Evolutionary conservation across 2,329 filamentous ascomycete species (phyloP), one percentile per base, ranked within the genome.

Genomic region (Juglanconis juglandina): DNA sequence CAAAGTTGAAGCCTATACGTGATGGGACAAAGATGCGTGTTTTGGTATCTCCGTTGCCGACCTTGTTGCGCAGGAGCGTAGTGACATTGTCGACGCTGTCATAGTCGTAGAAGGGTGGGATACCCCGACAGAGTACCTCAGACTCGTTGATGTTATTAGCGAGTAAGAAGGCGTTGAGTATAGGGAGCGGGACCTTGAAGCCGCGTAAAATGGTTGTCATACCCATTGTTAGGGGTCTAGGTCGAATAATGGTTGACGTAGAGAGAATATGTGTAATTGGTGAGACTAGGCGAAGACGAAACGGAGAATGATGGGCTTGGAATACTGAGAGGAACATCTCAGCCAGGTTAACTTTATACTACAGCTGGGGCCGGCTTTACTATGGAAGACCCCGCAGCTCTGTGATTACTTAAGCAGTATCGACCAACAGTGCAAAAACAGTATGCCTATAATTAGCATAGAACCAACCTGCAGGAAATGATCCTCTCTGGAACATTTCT

Each of bases 141-240:
- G 47, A 57, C 6, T 57, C 55, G 47, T 57, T 30, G 30, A 51
- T 34, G 2, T 51, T 44, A 13, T 51, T 35, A 14, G 55, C 55
- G 13, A 57, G 55, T 11, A 57, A 34, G 55, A 57, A 57, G 47
- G 47, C 35, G 30, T 57, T 35, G 37, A 51, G 55, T 13, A 57
- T 7, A 17, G 35, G 47, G 30, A 57, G 55, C 35, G 55, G 55
- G 47, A 57, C 55, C 37, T 57, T 57, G 2, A 57, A 57, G 47
- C 55, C 55, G 55, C 47, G 47, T 4, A 57, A 13, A 7, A 57
- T 4, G 10, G 55, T 57, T 57, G 37, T 35, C 24, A 24, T 5
- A 24, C 55, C 30, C 47, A 57, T 57, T 44, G 47, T 57, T 50
- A 34, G 14, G 35, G 46, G 13, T 51, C 6, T 3, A 8, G 55